Conservation (phyloP, 176 grass and related monocot genomes). For the Juncus inflexus region DNA sequence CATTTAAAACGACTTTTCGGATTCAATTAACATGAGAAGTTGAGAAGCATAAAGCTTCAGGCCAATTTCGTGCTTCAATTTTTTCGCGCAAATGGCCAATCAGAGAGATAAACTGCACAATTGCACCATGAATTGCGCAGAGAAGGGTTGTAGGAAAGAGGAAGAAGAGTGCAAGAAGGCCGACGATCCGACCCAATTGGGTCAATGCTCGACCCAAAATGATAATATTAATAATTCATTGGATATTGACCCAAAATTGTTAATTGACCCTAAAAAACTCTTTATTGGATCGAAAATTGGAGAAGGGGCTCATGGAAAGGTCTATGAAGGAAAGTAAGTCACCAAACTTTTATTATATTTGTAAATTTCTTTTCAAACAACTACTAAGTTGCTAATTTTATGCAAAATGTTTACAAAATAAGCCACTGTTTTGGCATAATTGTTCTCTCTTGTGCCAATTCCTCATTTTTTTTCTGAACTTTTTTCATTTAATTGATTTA, state of each 20-base stretch:
- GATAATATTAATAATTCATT: background rate
- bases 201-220: slow-evolving; percentile 5
- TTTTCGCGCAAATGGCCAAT: slow-evolving; percentile 4
- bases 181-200: slow-evolving; percentile 8
- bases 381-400: background rate
- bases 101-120: slow-evolving; percentile 5
- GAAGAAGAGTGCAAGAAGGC: slow-evolving; percentile 23
- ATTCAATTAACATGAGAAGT: background rate
- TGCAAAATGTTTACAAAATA: no score
- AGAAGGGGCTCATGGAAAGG: slow-evolving; percentile 95
- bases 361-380: background rate
- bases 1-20: background rate
- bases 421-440: no score
- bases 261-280: slow-evolving; percentile 81
- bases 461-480: background rate
- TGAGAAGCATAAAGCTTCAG: background rate
- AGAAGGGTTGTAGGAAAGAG: slow-evolving; percentile 20
- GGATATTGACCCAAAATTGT: slow-evolving; percentile 71
- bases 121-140: slow-evolving; percentile 21
- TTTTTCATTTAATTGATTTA: slow-evolving; percentile 21
- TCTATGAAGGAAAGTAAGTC: slow-evolving; percentile 97
- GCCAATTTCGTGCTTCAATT: slow-evolving; percentile 6
- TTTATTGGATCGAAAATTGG: slow-evolving; percentile 87
- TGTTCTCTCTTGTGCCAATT: no score
- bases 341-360: slow-evolving; percentile 6